Conservation (phyloP, 192 early-diverging fungal species). For the Powellomyces hirtus region DNA sequence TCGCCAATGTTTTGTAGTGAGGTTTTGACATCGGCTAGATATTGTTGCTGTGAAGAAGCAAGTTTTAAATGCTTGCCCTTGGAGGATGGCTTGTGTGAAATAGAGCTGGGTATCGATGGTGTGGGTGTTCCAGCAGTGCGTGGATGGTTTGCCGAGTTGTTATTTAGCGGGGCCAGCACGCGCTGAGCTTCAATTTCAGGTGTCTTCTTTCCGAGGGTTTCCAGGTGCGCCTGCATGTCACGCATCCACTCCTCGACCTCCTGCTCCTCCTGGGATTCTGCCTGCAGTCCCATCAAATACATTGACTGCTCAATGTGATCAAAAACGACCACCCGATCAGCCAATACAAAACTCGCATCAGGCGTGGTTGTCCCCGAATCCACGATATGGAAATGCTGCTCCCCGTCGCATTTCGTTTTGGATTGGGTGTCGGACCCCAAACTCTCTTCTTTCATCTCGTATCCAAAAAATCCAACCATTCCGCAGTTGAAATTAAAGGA, state of each 20-base stretch:
- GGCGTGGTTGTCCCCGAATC: conserved; percentile 36
- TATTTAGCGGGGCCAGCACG: background rate
- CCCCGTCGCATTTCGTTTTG: background rate
- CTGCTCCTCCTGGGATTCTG: background rate
- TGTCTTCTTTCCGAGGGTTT: background rate
- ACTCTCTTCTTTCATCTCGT: conserved; percentile 89
- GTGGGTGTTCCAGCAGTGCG: background rate
- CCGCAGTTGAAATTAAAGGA: conserved; percentile 75
- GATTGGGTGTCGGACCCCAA: conserved; percentile 27
- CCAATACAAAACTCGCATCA: conserved; percentile 74
- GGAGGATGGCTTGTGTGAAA: background rate
- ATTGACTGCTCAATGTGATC: conserved; percentile 53
- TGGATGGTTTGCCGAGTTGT: background rate
- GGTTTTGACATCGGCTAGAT: conserved; percentile 57
- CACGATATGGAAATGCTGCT: conserved; percentile 18
- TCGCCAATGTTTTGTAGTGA: conserved; percentile 63
- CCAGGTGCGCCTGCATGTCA: background rate
- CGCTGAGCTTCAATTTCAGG: background rate
- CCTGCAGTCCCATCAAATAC: conserved; percentile 24
- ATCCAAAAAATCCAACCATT: conserved; percentile 86
- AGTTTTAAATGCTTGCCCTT: background rate
- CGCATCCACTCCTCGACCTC: conserved; percentile 15
- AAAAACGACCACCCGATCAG: conserved; percentile 72
- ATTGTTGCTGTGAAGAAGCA: conserved; percentile 35
- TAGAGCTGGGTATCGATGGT: background rate